Evolutionary conservation across 1,284 basidiomycete genomes (phyloP).

Genomic region (Rhodotorula sp.): DNA sequence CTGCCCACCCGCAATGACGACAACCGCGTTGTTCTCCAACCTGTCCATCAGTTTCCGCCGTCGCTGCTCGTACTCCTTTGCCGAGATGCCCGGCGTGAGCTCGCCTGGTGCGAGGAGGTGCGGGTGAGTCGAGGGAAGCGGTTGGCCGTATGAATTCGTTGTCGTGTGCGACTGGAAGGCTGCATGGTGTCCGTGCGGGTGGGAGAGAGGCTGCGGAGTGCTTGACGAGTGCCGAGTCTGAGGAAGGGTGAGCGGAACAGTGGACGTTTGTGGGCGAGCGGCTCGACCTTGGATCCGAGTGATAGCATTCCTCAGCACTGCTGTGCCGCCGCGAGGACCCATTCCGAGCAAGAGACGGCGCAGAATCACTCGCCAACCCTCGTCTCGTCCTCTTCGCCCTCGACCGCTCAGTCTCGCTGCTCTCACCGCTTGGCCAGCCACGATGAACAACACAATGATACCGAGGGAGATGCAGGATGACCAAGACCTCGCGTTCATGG

Average conservation of each 20-base stretch:
- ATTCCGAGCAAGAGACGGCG: too few relatives aligned
- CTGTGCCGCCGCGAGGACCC: too few relatives aligned
- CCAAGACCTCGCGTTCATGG: slow-evolving; percentile 44
- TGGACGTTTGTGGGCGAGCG: not conserved
- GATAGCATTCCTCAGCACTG: too few relatives aligned
- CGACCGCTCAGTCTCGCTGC: not conserved
- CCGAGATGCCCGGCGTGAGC: slow-evolving; percentile 79
- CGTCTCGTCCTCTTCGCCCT: not conserved
- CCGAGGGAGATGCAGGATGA: slow-evolving; percentile 36
- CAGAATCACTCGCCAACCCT: not conserved
- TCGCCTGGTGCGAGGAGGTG: slow-evolving; percentile 69
- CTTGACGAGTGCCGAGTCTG: not conserved
- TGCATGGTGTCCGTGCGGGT: not conserved
- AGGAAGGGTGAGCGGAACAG: not conserved
- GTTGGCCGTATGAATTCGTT: slow-evolving; percentile 62
- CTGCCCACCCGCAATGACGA: slow-evolving; percentile 74
- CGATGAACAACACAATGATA: slow-evolving; percentile 42
- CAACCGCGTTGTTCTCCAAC: slow-evolving; percentile 72
- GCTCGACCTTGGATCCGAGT: too few relatives aligned
- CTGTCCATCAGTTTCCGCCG: slow-evolving; percentile 69
- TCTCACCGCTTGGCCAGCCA: not conserved
- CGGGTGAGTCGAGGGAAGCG: slow-evolving; percentile 70
- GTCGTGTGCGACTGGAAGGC: not conserved
- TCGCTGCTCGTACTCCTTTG: slow-evolving; percentile 77
- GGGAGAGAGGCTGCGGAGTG: slow-evolving; percentile 2